A percentile compares a stretch with the other conserved stretches of the same genome.
These are phyloP conservation scores for Pyrus betulifolia DNA, from an alignment of 306 rosid species.

Conservation along the genomic window DNA sequence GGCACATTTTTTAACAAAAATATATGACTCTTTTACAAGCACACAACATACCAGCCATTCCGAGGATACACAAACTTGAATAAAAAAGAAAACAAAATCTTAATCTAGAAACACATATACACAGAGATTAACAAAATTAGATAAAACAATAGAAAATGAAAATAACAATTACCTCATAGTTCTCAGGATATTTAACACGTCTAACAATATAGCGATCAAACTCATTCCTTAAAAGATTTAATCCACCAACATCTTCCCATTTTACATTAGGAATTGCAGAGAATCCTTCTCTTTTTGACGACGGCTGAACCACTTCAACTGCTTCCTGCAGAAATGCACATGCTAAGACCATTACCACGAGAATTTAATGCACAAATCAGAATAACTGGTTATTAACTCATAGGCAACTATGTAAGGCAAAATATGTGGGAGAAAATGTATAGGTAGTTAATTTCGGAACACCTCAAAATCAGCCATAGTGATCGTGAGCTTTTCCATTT, in stretches of 20 bases:
- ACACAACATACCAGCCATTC: background rate
- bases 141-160: background rate
- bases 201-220: constrained; percentile 51
- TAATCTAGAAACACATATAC: background rate
- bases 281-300: constrained; percentile 88
- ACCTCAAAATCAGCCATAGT: constrained; percentile 89
- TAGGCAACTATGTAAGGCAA: background rate
- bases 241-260: constrained; percentile 95
- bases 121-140: background rate
- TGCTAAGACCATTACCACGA: background rate
- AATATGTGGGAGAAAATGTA: background rate
- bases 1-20: background rate
- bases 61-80: background rate
- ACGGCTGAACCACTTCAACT: constrained; percentile 68
- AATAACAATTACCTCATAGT: constrained; percentile 45
- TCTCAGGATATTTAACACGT: constrained; percentile 59
- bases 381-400: background rate
- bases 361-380: background rate
- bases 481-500: constrained; percentile 57
- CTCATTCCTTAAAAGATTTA: constrained; percentile 53
- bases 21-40: background rate
- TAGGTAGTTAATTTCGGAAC: background rate
- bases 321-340: constrained; percentile 55
- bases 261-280: constrained; percentile 70
- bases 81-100: background rate